Percentiles rank a stretch among this genome's conserved stretches.
Conservation (phyloP, 345 rosid genomes). For the Citrus medica region DNA sequence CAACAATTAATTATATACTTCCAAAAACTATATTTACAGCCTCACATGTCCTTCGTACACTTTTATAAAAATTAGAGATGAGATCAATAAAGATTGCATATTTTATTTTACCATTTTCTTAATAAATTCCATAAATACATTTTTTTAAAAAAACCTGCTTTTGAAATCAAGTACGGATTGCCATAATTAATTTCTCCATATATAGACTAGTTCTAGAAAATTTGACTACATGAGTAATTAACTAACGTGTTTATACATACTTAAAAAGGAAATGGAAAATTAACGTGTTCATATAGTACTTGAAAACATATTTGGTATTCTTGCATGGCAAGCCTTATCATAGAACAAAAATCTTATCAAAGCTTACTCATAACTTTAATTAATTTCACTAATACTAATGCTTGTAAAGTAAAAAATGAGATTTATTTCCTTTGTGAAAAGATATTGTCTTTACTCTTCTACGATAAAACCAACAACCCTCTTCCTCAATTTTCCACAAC, state of each 20-base stretch:
- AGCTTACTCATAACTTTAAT: no score
- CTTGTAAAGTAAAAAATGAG: no score
- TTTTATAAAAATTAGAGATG: background rate
- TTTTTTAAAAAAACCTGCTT: no score
- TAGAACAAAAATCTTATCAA: no score
- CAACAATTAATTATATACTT: background rate
- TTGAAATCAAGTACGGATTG: background rate
- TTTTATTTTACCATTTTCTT: background rate
- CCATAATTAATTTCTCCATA: no score
- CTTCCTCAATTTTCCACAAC: background rate
- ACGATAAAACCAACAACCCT: background rate
- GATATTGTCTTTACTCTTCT: background rate
- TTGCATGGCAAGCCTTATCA: no score
- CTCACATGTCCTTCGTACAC: background rate
- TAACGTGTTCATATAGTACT: background rate
- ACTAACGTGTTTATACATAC: background rate
- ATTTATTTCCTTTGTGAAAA: background rate
- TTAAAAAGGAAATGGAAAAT: background rate
- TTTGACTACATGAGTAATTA: background rate
- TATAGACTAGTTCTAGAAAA: background rate
- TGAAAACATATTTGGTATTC: no score
- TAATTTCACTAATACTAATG: no score
- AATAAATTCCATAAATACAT: background rate
- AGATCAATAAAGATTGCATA: background rate
- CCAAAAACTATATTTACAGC: background rate